Percentiles rank a stretch among this genome's conserved stretches.
These are phyloP conservation scores for Neckera pumila DNA, from an alignment of 225 moss, liverwort and hornwort genomes.

Conservation along the genomic window DNA sequence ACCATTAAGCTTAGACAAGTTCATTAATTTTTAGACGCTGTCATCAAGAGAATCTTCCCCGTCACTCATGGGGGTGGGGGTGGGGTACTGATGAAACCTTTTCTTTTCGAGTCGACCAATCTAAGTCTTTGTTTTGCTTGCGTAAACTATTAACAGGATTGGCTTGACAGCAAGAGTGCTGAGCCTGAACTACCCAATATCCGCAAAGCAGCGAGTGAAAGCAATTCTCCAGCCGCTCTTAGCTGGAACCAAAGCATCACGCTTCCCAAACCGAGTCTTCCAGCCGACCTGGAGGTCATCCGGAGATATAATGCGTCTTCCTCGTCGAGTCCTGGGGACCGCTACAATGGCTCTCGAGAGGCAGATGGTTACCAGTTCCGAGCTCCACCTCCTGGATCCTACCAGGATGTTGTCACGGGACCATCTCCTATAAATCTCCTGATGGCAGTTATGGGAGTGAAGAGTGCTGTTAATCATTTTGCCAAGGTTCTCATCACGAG, in stretches of 20 bases:
- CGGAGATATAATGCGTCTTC: no score
- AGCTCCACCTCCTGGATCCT: conserved; percentile 1
- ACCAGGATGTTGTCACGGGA: conserved; percentile 5
- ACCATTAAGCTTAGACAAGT: not conserved
- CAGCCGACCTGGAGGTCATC: no score
- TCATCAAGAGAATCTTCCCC: not conserved
- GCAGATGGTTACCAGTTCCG: not conserved
- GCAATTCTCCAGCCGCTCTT: no score
- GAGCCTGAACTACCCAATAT: not conserved
- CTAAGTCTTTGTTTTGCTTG: not conserved
- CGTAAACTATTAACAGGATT: not conserved
- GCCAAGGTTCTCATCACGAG: not conserved
- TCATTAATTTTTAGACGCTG: not conserved
- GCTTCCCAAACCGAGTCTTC: not conserved
- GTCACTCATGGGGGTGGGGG: not conserved
- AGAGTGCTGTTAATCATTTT: not conserved
- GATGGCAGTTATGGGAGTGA: conserved; percentile 3
- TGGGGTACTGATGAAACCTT: not conserved
- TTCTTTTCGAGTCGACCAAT: not conserved
- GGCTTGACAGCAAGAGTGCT: not conserved
- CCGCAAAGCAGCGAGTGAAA: not conserved
- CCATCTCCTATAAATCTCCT: not conserved
- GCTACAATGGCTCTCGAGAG: not conserved
- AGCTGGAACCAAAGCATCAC: no score
- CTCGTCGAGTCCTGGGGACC: no score